These are phyloP conservation scores for Pseudogymnoascus sp. DNA, from an alignment of 2,329 filamentous ascomycete genomes.

Conservation along the genomic window DNA sequence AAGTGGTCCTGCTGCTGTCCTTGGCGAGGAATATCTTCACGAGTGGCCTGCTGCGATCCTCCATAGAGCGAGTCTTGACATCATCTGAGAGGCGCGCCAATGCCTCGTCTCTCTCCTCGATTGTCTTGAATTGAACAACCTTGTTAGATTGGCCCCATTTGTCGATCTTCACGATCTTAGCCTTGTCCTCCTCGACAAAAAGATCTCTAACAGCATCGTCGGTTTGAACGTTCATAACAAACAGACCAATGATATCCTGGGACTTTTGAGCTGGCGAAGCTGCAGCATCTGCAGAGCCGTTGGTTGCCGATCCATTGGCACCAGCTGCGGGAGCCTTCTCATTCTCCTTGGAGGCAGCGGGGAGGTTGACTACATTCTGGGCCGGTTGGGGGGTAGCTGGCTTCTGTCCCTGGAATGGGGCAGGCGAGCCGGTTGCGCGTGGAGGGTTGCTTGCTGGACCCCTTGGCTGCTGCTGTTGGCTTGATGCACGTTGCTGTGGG, in stretches of 20 bases:
- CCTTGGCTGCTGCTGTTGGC: constrained; percentile 24
- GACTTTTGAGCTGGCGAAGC: constrained; percentile 54
- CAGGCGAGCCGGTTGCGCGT: constrained; percentile 24
- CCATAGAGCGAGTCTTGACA: constrained; percentile 59
- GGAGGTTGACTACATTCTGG: constrained; percentile 26
- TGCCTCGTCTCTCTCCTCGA: constrained; percentile 72
- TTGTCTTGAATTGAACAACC: constrained; percentile 74
- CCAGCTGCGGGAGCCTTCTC: constrained; percentile 41
- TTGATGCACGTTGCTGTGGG: constrained; percentile 20
- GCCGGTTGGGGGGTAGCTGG: constrained; percentile 40
- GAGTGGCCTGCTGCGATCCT: constrained; percentile 69
- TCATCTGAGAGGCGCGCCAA: constrained; percentile 67
- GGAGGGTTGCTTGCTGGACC: constrained; percentile 23
- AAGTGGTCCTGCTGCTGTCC: constrained; percentile 42
- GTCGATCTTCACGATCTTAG: constrained; percentile 71
- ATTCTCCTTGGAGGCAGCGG: constrained; percentile 43
- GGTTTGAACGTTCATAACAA: constrained; percentile 76
- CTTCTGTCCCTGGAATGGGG: constrained; percentile 27
- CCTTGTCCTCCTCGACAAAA: constrained; percentile 72
- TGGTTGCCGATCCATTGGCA: constrained; percentile 44
- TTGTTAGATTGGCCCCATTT: constrained; percentile 74
- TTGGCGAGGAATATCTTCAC: constrained; percentile 76
- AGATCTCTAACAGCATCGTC: constrained; percentile 77
- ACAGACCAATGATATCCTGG: constrained; percentile 72
- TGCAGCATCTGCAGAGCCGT: constrained; percentile 40